These are phyloP conservation scores for Globomyces sp. DNA, from an alignment of 371 early-diverging fungal genomes.

Conservation along the genomic window DNA sequence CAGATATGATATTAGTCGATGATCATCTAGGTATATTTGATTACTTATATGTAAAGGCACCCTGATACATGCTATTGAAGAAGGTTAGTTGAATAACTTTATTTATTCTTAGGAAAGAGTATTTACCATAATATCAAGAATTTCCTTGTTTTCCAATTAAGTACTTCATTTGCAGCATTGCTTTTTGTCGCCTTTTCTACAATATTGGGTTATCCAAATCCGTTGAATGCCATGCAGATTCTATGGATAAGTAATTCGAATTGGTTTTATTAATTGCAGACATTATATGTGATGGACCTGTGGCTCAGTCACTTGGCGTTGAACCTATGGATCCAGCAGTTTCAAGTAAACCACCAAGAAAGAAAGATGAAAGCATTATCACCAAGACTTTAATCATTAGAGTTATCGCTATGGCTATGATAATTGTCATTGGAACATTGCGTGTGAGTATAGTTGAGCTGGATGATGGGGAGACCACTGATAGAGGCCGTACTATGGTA, in stretches of 20 bases:
- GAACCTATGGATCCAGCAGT: constrained; percentile 82
- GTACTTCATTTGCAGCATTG: constrained; percentile 81
- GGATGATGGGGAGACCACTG: constrained; percentile 66
- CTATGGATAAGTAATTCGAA: constrained; percentile 74
- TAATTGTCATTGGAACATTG: constrained; percentile 88
- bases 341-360: constrained; percentile 80
- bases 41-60: constrained; percentile 35
- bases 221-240: constrained; percentile 96
- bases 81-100: constrained; percentile 50
- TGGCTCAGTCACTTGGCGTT: constrained; percentile 87
- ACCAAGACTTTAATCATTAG: constrained; percentile 69
- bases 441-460: constrained; percentile 73
- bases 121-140: constrained; percentile 93
- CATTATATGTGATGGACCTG: constrained; percentile 91
- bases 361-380: constrained; percentile 71
- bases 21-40: constrained; percentile 62
- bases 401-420: constrained; percentile 73
- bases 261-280: constrained; percentile 44
- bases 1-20: constrained; percentile 89
- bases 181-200: constrained; percentile 85
- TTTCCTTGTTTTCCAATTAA: constrained; percentile 85
- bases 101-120: constrained; percentile 60
- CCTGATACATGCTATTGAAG: constrained; percentile 82
- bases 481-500: constrained; percentile 89
- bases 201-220: constrained; percentile 81